Evolutionary conservation across 2,329 filamentous ascomycete species (phyloP).

Genomic region (Pyrenochaeta sp.): DNA sequence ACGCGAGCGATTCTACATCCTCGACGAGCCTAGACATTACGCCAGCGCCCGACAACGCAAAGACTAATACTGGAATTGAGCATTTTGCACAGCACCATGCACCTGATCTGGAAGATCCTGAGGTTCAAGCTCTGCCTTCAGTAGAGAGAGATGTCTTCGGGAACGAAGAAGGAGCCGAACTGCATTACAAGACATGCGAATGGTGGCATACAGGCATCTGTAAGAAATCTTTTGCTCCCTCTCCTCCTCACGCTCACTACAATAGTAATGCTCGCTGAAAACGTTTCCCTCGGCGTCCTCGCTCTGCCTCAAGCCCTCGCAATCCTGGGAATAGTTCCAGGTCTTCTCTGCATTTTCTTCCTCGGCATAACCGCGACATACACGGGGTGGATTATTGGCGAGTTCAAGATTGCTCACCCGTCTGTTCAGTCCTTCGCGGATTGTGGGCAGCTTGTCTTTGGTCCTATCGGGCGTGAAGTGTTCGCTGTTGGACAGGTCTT

Average conservation of each 20-base stretch:
- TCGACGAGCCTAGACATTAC: too few relatives aligned
- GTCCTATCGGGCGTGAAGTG: slow-evolving; percentile 67
- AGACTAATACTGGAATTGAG: too few relatives aligned
- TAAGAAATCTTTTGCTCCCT: not conserved
- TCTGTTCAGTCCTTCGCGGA: slow-evolving; percentile 72
- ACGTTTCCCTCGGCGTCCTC: slow-evolving; percentile 64
- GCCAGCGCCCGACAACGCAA: too few relatives aligned
- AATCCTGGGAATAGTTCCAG: slow-evolving; percentile 61
- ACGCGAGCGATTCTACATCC: too few relatives aligned
- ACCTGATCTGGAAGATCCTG: too few relatives aligned
- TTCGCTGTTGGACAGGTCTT: slow-evolving; percentile 68
- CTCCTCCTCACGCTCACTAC: too few relatives aligned
- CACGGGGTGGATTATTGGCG: slow-evolving; percentile 66
- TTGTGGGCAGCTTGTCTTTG: slow-evolving; percentile 68
- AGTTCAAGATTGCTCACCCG: slow-evolving; percentile 65
- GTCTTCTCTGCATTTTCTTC: slow-evolving; percentile 60
- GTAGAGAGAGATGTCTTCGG: slow-evolving; percentile 28
- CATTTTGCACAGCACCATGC: too few relatives aligned
- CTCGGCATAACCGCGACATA: slow-evolving; percentile 66
- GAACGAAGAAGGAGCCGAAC: slow-evolving; percentile 46
- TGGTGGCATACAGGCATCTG: slow-evolving; percentile 51
- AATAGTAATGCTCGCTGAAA: slow-evolving; percentile 67
- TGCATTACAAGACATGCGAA: slow-evolving; percentile 60
- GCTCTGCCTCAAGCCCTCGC: slow-evolving; percentile 63
- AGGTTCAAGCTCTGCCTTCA: slow-evolving; percentile 13